A percentile compares a stretch with the other conserved stretches of the same genome.
phyloP scores from a whole-genome alignment of 176 grass and related monocot species.

The maize (Zea mays) region Zm-B73-REFERENCE-NAM-5.0 NC_050100.1:215075501-215076000 shows the following conservation, averaged over 20 bases:
- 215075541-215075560: too few relatives aligned
- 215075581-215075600: too few relatives aligned
- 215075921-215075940: too few relatives aligned
- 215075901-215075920: neutral
- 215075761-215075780: conserved; percentile 22
- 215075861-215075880: neutral
- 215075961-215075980: neutral
- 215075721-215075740: neutral
- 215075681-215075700: conserved; percentile 3
- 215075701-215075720: conserved; percentile 2
- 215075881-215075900: neutral
- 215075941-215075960: neutral
- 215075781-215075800: neutral
- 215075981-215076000: neutral
- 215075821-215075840: neutral
- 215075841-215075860: neutral
- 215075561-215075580: too few relatives aligned
- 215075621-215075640: too few relatives aligned
- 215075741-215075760: neutral
- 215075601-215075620: too few relatives aligned
- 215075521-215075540: too few relatives aligned
- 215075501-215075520: too few relatives aligned
- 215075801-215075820: neutral
- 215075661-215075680: conserved; percentile 28
- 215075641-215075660: neutral